Conservation (phyloP, 164 flowering plant species). For the Euptelea pleiosperma region DNA sequence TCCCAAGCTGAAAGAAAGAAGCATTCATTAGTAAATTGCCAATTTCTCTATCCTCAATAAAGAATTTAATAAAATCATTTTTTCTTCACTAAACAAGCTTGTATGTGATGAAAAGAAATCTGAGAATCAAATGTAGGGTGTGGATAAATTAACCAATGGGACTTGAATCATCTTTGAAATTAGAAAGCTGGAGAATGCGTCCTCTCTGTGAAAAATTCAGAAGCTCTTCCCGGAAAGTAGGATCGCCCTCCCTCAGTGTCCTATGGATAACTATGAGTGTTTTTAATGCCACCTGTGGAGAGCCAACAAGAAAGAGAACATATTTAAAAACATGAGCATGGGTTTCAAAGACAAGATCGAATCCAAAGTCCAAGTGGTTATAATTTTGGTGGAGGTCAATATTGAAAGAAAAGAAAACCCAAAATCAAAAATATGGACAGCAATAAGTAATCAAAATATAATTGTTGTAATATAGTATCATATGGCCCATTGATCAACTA, state of each 20-base stretch:
- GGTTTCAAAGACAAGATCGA: background rate
- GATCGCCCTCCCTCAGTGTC: constrained; percentile 90
- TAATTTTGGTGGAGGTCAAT: too few species aligned
- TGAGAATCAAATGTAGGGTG: background rate
- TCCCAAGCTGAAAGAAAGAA: constrained; percentile 80
- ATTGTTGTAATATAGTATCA: background rate
- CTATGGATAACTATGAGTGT: constrained; percentile 89
- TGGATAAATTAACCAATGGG: constrained; percentile 59
- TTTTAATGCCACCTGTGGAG: constrained; percentile 85
- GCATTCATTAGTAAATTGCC: background rate
- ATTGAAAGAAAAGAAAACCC: too few species aligned
- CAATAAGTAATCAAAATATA: background rate
- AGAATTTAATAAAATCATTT: background rate
- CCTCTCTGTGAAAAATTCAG: constrained; percentile 72
- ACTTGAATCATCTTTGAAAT: constrained; percentile 97
- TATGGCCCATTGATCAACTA: background rate
- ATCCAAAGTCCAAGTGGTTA: too few species aligned
- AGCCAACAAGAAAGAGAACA: background rate
- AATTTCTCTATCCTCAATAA: background rate
- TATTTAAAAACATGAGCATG: background rate
- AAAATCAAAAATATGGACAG: background rate
- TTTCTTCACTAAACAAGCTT: background rate
- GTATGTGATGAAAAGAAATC: background rate
- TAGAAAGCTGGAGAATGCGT: constrained; percentile 81
- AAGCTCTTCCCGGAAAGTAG: constrained; percentile 92